phyloP scores from a whole-genome alignment of 371 early-diverging fungal genomes.

The Entomophthora muscae region DNA sequence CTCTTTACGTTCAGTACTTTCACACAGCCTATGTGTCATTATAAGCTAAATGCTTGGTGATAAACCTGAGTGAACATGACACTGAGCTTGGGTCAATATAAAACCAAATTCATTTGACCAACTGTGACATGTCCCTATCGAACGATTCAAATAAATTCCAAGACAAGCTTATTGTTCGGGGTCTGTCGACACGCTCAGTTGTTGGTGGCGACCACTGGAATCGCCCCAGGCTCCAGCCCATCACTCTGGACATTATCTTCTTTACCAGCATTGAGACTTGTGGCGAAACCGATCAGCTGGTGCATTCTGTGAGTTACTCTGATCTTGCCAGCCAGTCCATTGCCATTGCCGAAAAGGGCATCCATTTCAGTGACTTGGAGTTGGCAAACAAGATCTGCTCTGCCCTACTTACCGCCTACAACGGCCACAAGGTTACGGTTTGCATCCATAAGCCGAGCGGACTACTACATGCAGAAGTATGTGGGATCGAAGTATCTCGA shows the following conservation, averaged over 20 bases:
- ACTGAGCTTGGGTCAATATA: too few species aligned
- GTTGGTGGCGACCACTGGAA: conserved; percentile 93
- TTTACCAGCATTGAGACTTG: conserved; percentile 55
- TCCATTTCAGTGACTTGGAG: conserved; percentile 49
- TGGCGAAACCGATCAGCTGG: conserved; percentile 54
- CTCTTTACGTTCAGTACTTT: too few species aligned
- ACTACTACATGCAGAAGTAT: conserved; percentile 77
- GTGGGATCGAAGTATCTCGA: conserved; percentile 77
- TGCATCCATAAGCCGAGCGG: conserved; percentile 76
- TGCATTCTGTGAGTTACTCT: conserved; percentile 71
- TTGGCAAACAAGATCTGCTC: conserved; percentile 47
- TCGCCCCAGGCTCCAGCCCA: conserved; percentile 65
- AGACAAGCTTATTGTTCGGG: conserved; percentile 63
- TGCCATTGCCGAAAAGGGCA: conserved; percentile 49
- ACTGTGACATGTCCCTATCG: too few species aligned
- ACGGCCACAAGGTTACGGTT: conserved; percentile 43
- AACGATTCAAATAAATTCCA: too few species aligned
- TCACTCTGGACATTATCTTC: conserved; percentile 56
- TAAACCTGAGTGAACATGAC: too few species aligned
- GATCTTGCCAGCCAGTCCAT: conserved; percentile 53
- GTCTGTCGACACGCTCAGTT: conserved; percentile 59
- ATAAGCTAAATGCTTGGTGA: too few species aligned
- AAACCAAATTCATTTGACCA: too few species aligned
- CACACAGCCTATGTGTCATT: too few species aligned
- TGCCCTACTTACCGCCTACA: conserved; percentile 33